Base-by-base conservation (phyloP, 2,329 filamentous ascomycete genomes). In the Aspergillus texensis region DNA sequence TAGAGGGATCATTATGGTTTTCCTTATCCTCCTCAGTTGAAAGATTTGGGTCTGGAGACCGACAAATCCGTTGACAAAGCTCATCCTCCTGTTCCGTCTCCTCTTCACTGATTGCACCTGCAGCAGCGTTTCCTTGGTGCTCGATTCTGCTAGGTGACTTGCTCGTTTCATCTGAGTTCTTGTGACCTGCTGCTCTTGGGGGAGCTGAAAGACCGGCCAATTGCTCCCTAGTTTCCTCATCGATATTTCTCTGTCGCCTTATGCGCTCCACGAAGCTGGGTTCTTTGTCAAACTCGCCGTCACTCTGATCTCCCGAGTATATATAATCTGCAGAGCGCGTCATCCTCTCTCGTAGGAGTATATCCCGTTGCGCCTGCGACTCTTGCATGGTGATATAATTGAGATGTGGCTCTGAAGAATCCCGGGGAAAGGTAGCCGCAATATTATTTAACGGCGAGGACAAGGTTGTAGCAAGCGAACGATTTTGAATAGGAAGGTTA, bases 11-110 rank as follows among this genome's bases (percentile, higher is more conserved):
- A 32, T 77, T 70, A 60, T 77, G 75, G 57, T 83, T 83, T 66
- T 83, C 81, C 67, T 83, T 83, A 63, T 83, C 77, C 62, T 83
- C 81, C 45, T 82, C 80, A 11, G 70, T 72, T 12, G 77, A 71
- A 16, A 71, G 68, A 50, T 72, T 67, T 26, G 64, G 57, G 6
- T 73, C 70, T 55, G 76, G 76, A 48, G 74, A 74, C 52, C 69
- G 70, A 12, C 67, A 68, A 0, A 74, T 66, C 46, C 72, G 70
- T 30, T 71, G 66, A 19, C 63, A 67, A 11, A 60, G n/a, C 43
- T 79, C 74, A 48, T 82, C 80, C 63, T 82, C 81, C 61, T 80
- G 78, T 61, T 83, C 81, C 0, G 81, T 83, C 67, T 83, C 81
- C 61, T 79, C 80, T 68, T 83, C 77, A 28, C 77, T 79, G 26